Conservation (phyloP, 1,284 basidiomycete species). For the Mycosarcoma mackinlayi region DNA sequence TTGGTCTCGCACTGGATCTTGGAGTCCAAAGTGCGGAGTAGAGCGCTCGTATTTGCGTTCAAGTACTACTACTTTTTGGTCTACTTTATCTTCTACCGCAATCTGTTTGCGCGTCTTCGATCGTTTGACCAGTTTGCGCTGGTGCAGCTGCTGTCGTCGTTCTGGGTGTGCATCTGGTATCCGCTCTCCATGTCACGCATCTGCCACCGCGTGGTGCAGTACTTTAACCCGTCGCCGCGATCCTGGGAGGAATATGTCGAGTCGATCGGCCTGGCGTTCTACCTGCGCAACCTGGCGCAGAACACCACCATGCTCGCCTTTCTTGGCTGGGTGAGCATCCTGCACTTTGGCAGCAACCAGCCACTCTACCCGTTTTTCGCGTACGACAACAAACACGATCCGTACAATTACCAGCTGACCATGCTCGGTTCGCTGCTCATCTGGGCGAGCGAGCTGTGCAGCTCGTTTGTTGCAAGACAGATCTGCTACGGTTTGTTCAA, state of each 20-base stretch:
- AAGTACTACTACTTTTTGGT: slow-evolving; percentile 69
- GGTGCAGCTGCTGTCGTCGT: slow-evolving; percentile 72
- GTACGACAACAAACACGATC: slow-evolving; percentile 71
- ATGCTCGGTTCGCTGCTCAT: slow-evolving; percentile 72
- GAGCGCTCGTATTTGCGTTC: slow-evolving; percentile 73
- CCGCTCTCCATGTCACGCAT: slow-evolving; percentile 72
- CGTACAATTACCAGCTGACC: slow-evolving; percentile 74
- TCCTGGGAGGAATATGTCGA: slow-evolving; percentile 72
- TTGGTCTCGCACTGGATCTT: slow-evolving; percentile 72
- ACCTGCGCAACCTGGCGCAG: slow-evolving; percentile 73
- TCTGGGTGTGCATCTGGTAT: slow-evolving; percentile 72
- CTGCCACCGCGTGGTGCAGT: slow-evolving; percentile 70
- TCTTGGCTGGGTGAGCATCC: slow-evolving; percentile 70
- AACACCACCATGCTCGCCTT: slow-evolving; percentile 71
- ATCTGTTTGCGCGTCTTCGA: slow-evolving; percentile 68
- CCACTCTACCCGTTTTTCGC: slow-evolving; percentile 74
- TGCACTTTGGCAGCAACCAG: slow-evolving; percentile 73
- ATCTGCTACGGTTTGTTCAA: slow-evolving; percentile 70
- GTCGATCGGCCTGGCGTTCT: slow-evolving; percentile 70
- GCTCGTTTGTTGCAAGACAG: slow-evolving; percentile 70
- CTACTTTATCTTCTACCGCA: slow-evolving; percentile 70
- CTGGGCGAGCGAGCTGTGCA: slow-evolving; percentile 72
- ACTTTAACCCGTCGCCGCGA: slow-evolving; percentile 70
- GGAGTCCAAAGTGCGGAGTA: slow-evolving; percentile 71
- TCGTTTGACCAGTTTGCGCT: slow-evolving; percentile 70